Evolutionary conservation across 2,329 filamentous ascomycete genomes (phyloP).

Genomic region (Phyllosticta ampelicida): DNA sequence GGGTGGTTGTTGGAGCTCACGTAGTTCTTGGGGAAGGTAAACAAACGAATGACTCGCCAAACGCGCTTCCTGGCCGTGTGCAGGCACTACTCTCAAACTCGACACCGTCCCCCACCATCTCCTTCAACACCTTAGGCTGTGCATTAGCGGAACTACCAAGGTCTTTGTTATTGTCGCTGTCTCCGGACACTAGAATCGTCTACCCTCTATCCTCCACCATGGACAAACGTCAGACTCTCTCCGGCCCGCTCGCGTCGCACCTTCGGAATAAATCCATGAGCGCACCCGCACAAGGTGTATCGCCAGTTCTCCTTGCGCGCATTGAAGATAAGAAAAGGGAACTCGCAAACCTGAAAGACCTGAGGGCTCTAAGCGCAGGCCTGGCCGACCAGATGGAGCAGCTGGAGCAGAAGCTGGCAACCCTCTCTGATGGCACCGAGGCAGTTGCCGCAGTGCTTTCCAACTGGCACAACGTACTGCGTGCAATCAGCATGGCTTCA

Average conservation of each 20-base stretch:
- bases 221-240: slow-evolving; percentile 28
- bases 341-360: slow-evolving; percentile 64
- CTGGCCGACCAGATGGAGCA: slow-evolving; percentile 75
- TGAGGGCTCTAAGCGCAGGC: slow-evolving; percentile 67
- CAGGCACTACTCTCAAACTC: neutral
- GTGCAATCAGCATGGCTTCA: slow-evolving; percentile 78
- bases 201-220: neutral
- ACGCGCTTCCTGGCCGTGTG: neutral
- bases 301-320: slow-evolving; percentile 58
- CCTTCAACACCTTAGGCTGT: neutral
- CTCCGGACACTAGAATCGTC: too few species aligned
- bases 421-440: slow-evolving; percentile 65
- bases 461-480: slow-evolving; percentile 80
- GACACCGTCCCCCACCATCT: neutral
- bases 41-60: slow-evolving; percentile 3
- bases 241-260: slow-evolving; percentile 48
- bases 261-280: slow-evolving; percentile 45
- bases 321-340: slow-evolving; percentile 82
- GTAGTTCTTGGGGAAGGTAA: slow-evolving; percentile 5
- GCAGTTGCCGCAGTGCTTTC: slow-evolving; percentile 74
- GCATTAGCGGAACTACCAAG: neutral
- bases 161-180: neutral
- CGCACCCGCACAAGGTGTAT: slow-evolving; percentile 41
- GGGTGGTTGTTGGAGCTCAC: neutral
- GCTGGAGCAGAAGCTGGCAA: slow-evolving; percentile 65